A percentile compares a stretch with the other conserved stretches of the same genome.
Evolutionary conservation across 176 grass and related monocot species (phyloP).

Genomic region (Phoenix roebelenii): DNA sequence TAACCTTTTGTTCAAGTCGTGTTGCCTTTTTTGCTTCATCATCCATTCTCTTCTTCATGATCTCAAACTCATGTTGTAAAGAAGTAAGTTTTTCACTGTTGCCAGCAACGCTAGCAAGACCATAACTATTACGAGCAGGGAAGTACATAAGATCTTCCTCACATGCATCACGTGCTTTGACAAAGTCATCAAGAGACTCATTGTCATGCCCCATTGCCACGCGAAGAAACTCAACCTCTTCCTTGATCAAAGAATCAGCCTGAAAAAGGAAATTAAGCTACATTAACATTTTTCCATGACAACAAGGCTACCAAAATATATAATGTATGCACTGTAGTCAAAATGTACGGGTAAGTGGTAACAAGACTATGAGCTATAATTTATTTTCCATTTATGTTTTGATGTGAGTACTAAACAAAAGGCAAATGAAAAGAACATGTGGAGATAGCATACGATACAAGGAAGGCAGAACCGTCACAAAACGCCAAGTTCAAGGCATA

Average conservation of each 20-base stretch:
- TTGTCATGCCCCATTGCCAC: constrained; percentile 73
- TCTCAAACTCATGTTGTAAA: constrained; percentile 80
- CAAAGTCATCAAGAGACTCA: constrained; percentile 71
- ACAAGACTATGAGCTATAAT: no score
- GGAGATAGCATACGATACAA: no score
- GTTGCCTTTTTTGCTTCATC: constrained; percentile 86
- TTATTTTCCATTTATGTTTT: no score
- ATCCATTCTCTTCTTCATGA: constrained; percentile 79
- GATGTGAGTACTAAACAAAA: no score
- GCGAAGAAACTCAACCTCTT: constrained; percentile 60
- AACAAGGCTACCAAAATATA: no score
- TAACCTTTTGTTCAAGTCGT: constrained; percentile 87
- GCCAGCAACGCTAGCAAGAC: constrained; percentile 69
- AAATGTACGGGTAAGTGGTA: no score
- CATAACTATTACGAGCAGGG: constrained; percentile 53
- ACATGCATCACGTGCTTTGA: constrained; percentile 79
- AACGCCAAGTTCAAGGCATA: no score
- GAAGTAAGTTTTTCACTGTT: constrained; percentile 64
- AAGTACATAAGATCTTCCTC: constrained; percentile 94
- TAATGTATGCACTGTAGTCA: no score
- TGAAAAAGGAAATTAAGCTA: constrained; percentile 20
- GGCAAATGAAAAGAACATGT: no score
- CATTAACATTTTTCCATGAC: no score
- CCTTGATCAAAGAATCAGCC: constrained; percentile 67
- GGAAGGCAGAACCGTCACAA: no score